Evolutionary conservation across 1,139 yeast species (phyloP), one percentile per base, ranked within the genome.

Genomic region (Pichia sp.): DNA sequence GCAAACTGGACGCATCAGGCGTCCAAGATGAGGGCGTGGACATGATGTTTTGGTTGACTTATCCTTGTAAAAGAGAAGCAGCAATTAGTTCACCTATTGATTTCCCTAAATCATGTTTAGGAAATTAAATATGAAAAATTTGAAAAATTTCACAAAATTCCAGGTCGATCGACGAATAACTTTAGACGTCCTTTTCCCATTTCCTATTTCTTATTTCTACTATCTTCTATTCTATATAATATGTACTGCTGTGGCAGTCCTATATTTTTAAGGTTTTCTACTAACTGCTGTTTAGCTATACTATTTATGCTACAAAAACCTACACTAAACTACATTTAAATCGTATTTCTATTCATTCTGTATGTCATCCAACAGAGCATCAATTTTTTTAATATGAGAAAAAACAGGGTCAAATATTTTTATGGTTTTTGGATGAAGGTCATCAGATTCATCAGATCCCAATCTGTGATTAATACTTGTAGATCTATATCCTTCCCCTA

Each of bases 1-100:
- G 75, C 49, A 85, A 68, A 31, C 87, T 81, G 30, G 74, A 73
- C 16, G 76, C 72, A 62, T 85, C 83, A 9, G 95, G 87, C 13
- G 73, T 67, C 95, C 96, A 81, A 47, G 67, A 48, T 34, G 68
- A 57, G 3, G 46, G 16, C 10, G 42, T 10, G 18, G 34, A 18
- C 36, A 43, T 43, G n/a, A 7, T 22, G 9, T 3, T 11, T 11
- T 25, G 29, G 42, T 22, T 22, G 18, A 13, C 28, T 22, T 22
- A 3, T 22, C 9, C 7, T 16, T 19, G n/a, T 6, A 34, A 36
- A 14, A 10, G 25, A 36, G 18, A 34, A 36, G 4, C n/a, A 36
- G 25, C 5, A 5, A 19, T 19, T 10, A 6, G 2, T 9, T 36
- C 3, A 7, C 10, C 5, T 34, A 34, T n/a, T 34, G 38, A 34